Evolutionary conservation across 805 yeast species (phyloP), one percentile per base, ranked within the genome.

Genomic region (Kodamaea jinghongensis): DNA sequence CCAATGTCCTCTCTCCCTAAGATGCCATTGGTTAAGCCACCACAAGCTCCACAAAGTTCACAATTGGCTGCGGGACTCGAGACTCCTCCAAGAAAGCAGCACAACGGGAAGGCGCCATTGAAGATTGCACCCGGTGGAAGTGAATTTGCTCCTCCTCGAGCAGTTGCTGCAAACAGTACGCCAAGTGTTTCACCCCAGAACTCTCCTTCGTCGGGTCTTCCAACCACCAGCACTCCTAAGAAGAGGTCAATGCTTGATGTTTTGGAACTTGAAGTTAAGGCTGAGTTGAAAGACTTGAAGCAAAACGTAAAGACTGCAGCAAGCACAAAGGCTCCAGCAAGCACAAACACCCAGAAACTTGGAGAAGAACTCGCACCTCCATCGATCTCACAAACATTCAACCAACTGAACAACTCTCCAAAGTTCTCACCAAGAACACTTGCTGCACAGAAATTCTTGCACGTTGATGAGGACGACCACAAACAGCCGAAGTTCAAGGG

Each of bases 241-340:
- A 20, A 20, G 20, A 31, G 38, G 26, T 36, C 39, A n/a, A 28
- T 36, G 39, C 33, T 36, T 28, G 39, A 36, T 36, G 39, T 36
- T 17, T 28, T 28, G 22, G 39, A 36, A 5, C 14, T 7, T 16
- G 20, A 27, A 7, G 38, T 12, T 11, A 22, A 9, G n/a, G 20
- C 22, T 16, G 12, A 26, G 20, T 11, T 29, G 10, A 36, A 22
- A 11, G 30, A 23, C 9, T 10, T 33, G 22, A 25, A 17, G 17
- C 25, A 20, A 20, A 20, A 8, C 23, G 5, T 8, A 5, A 20
- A 20, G 23, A 20, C 5, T 8, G 8, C 23, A 20, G 8, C 23
- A 5, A 20, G 8, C 23, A 20, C 5, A 8, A 20, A 20, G 23
- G n/a, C 5, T 8, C 5, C 23, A 20, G 8, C 23, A 5, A 20